phyloP scores from a whole-genome alignment of 129 eudicot genomes.

The Silybum marianum region DNA sequence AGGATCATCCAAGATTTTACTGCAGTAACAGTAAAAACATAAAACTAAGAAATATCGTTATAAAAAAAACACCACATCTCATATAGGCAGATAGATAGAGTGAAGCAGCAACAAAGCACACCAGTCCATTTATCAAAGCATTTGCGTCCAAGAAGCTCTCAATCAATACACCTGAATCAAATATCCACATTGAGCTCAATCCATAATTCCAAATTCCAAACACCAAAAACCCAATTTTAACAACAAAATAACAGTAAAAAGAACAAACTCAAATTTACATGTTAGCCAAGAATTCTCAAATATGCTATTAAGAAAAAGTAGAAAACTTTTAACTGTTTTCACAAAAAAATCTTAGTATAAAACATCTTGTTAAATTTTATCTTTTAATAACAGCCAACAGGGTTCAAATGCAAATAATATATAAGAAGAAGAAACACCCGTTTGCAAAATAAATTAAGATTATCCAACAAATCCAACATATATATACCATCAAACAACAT shows the following conservation, averaged over 20 bases:
- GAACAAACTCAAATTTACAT: background rate
- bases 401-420: background rate
- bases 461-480: too few species aligned
- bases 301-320: background rate
- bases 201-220: conserved; percentile 48
- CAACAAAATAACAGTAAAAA: conserved; percentile 4
- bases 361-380: too few species aligned
- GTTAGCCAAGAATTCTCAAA: background rate
- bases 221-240: conserved; percentile 20
- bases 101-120: conserved; percentile 87
- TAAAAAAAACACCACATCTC: conserved; percentile 41
- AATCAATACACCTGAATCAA: conserved; percentile 95
- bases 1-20: conserved; percentile 32
- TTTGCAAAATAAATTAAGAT: too few species aligned
- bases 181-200: conserved; percentile 60
- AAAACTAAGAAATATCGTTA: conserved; percentile 39
- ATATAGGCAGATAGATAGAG: conserved; percentile 66
- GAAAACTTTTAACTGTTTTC: background rate
- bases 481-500: background rate
- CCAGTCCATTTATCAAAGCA: conserved; percentile 89
- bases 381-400: background rate
- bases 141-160: conserved; percentile 92
- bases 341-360: background rate
- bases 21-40: conserved; percentile 31
- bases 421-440: background rate